These are phyloP conservation scores for Debaryomycetaceae sp. DNA, from an alignment of 1,139 yeast genomes.

Conservation along the genomic window DNA sequence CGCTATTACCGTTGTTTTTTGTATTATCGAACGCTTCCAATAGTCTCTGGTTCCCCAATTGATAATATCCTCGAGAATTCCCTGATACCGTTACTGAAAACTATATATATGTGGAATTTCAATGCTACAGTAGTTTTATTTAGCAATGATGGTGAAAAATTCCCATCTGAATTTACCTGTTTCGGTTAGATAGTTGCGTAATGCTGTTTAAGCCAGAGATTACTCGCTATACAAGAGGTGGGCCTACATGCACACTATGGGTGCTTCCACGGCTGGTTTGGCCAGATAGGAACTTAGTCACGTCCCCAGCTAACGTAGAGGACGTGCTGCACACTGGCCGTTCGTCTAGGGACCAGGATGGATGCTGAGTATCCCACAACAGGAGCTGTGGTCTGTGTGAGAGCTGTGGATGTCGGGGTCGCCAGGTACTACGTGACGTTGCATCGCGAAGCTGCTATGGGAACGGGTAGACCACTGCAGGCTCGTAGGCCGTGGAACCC, in stretches of 20 bases:
- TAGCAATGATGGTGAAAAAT: constrained; percentile 16
- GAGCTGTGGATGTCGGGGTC: too few relatives aligned
- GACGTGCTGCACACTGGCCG: neutral
- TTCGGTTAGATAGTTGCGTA: neutral
- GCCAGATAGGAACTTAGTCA: too few relatives aligned
- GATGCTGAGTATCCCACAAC: too few relatives aligned
- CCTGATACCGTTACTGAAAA: neutral
- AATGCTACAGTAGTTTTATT: neutral
- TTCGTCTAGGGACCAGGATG: too few relatives aligned
- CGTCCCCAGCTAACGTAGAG: neutral
- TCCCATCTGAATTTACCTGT: neutral
- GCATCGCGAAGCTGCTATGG: too few relatives aligned
- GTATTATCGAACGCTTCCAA: too few relatives aligned
- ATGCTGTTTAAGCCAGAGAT: neutral
- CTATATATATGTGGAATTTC: neutral
- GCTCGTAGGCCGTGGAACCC: too few relatives aligned
- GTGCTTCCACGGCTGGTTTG: neutral
- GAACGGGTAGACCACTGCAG: too few relatives aligned
- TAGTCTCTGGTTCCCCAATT: neutral
- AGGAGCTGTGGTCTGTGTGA: too few relatives aligned
- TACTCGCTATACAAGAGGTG: neutral
- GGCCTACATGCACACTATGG: neutral
- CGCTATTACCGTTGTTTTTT: neutral
- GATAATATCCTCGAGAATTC: neutral
- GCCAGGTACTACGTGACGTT: too few relatives aligned